phyloP scores from a whole-genome alignment of 139 green algal species.

The Chlamydomonas sp. region DNA sequence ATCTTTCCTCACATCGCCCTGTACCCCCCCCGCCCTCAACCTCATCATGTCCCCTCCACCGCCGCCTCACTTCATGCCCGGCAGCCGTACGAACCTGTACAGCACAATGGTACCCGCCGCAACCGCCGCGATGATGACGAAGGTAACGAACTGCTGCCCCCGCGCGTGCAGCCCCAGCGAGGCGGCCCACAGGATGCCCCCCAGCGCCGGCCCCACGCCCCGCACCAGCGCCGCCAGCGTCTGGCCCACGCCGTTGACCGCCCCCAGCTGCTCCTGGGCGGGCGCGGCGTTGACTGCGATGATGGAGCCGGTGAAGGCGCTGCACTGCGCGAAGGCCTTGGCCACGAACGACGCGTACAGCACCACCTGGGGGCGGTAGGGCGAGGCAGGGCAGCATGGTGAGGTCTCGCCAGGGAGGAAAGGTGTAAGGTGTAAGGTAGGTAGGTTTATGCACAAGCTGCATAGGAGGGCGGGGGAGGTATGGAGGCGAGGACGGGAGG shows the following conservation, averaged over 20 bases:
- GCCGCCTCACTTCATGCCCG: conserved; percentile 1
- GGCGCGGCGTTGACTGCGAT: conserved; percentile 69
- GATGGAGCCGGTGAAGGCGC: conserved; percentile 68
- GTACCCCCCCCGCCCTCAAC: no score
- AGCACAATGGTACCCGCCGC: conserved; percentile 8
- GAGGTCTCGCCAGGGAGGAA: no score
- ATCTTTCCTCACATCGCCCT: no score
- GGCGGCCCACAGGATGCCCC: conserved; percentile 66
- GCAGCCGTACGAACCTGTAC: conserved; percentile 35
- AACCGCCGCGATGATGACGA: conserved; percentile 41
- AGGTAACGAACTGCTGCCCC: conserved; percentile 73
- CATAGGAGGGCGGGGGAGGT: no score
- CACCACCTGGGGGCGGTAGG: conserved; percentile 29
- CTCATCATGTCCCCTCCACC: no score
- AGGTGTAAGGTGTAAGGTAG: no score
- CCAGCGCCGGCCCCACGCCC: conserved; percentile 65
- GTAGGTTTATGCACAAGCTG: background rate
- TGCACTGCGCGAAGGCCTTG: conserved; percentile 50
- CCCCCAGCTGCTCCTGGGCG: conserved; percentile 51
- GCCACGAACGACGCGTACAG: conserved; percentile 50
- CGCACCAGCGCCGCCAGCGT: conserved; percentile 68
- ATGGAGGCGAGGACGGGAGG: no score
- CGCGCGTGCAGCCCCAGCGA: conserved; percentile 42
- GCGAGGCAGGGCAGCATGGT: background rate
- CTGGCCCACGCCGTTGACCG: conserved; percentile 78